Percentiles rank a stretch among this genome's conserved stretches.
Conservation (phyloP, 2,329 filamentous ascomycete genomes). For the Diaporthe caulivora region DNA sequence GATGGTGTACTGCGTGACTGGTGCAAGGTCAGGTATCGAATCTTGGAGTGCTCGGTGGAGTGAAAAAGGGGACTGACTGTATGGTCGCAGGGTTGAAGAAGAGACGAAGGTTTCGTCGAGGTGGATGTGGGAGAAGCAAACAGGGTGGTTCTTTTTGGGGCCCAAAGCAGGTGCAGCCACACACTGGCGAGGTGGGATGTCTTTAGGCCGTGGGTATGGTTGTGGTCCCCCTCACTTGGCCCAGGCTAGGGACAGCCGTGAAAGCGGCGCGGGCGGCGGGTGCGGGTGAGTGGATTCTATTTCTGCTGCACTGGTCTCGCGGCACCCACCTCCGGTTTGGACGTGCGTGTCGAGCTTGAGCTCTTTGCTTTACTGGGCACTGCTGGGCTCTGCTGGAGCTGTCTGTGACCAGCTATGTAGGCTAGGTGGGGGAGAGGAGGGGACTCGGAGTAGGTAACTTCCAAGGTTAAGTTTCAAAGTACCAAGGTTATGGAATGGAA, state of each 20-base stretch:
- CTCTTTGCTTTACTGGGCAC: not conserved
- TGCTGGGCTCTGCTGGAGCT: not conserved
- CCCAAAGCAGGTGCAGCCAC: conserved; percentile 13
- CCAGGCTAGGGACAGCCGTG: conserved; percentile 12
- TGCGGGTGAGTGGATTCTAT: conserved; percentile 11
- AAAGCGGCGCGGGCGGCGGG: conserved; percentile 24
- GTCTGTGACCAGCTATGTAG: not conserved
- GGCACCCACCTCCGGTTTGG: conserved; percentile 18
- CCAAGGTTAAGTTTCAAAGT: conserved; percentile 8
- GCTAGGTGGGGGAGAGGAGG: not conserved
- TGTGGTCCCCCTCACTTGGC: conserved; percentile 29
- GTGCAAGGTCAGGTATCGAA: not conserved
- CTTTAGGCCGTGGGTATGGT: conserved; percentile 17
- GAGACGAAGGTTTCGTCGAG: conserved; percentile 9
- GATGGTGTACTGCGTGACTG: not conserved
- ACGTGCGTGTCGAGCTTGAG: not conserved
- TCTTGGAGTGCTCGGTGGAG: not conserved
- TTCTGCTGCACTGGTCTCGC: conserved; percentile 1
- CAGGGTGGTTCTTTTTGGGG: conserved; percentile 14
- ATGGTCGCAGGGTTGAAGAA: not conserved
- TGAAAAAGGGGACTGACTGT: not conserved
- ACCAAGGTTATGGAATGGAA: not conserved
- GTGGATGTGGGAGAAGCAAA: conserved; percentile 8
- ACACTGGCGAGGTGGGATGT: conserved; percentile 12
- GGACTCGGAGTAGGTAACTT: not conserved